Conservation (phyloP, 768 basidiomycete species). For the Tubosaeta brunneosetosa region DNA sequence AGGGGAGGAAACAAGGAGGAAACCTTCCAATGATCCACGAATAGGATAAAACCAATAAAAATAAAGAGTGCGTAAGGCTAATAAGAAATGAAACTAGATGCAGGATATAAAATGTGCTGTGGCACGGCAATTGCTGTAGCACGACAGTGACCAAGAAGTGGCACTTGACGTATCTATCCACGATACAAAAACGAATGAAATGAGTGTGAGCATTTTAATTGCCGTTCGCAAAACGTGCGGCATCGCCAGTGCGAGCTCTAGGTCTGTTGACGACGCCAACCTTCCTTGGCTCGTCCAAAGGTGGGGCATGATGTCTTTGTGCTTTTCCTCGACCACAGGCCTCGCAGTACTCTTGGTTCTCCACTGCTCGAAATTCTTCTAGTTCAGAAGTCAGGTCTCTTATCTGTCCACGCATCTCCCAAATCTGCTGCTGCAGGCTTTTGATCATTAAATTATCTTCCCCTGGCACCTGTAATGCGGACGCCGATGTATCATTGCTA, state of each 20-base stretch:
- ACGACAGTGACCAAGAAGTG: slow-evolving; percentile 9
- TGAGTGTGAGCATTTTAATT: slow-evolving; percentile 16
- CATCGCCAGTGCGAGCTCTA: slow-evolving; percentile 61
- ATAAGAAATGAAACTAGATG: slow-evolving; percentile 10
- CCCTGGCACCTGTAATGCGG: slow-evolving; percentile 27
- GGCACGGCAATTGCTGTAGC: slow-evolving; percentile 8
- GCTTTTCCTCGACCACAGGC: slow-evolving; percentile 53
- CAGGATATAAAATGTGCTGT: slow-evolving; percentile 9
- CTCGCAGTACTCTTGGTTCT: slow-evolving; percentile 47
- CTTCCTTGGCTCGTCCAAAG: slow-evolving; percentile 20
- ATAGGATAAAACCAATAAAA: slow-evolving; percentile 29
- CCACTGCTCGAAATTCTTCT: slow-evolving; percentile 46
- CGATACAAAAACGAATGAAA: slow-evolving; percentile 5
- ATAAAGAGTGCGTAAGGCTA: slow-evolving; percentile 7
- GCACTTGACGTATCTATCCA: slow-evolving; percentile 12
- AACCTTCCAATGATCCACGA: slow-evolving; percentile 24
- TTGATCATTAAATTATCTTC: slow-evolving; percentile 46
- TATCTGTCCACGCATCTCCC: slow-evolving; percentile 73
- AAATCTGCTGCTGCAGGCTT: slow-evolving; percentile 63
- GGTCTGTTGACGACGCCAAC: slow-evolving; percentile 56
- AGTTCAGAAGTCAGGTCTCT: slow-evolving; percentile 67
- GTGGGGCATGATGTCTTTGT: slow-evolving; percentile 7
- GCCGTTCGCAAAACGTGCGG: slow-evolving; percentile 56
- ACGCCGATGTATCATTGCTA: slow-evolving; percentile 30
- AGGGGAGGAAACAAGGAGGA: slow-evolving; percentile 3